phyloP scores from a whole-genome alignment of 306 rosid species.

The Medicago ruthenica region DNA sequence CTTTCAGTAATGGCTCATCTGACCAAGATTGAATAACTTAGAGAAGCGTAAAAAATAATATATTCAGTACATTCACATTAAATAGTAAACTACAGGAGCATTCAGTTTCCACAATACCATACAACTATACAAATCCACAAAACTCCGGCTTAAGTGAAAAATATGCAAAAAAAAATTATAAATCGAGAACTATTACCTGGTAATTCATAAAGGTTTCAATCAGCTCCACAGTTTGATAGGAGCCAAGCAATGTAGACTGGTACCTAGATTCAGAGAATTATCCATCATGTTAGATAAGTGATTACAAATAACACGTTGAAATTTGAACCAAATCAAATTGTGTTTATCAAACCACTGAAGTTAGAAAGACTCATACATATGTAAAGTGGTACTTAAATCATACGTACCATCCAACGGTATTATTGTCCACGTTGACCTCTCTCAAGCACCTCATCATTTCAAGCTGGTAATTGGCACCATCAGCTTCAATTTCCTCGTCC shows the following conservation, averaged over 20 bases:
- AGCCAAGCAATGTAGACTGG: constrained; percentile 90
- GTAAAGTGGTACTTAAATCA: constrained; percentile 5
- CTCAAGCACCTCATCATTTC: constrained; percentile 99
- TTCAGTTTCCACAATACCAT: constrained; percentile 21
- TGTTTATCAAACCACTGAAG: background rate
- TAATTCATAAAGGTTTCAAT: constrained; percentile 98
- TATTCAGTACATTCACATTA: constrained; percentile 9
- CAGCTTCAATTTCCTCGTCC: constrained; percentile 97
- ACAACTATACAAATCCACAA: background rate
- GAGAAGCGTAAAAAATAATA: background rate
- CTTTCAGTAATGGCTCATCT: constrained; percentile 5
- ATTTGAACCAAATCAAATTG: background rate
- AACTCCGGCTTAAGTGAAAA: constrained; percentile 21
- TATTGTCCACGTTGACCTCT: constrained; percentile 97
- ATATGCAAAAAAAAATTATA: background rate
- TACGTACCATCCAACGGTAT: constrained; percentile 94
- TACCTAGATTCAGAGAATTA: constrained; percentile 65
- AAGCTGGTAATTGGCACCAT: constrained; percentile 98
- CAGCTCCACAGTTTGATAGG: constrained; percentile 90
- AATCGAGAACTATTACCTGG: constrained; percentile 61
- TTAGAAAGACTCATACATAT: background rate
- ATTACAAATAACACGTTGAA: constrained; percentile 16
- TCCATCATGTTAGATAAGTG: background rate
- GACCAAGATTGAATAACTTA: constrained; percentile 10
- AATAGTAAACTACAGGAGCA: constrained; percentile 22